A percentile compares a stretch with the other conserved stretches of the same genome.
Conservation (phyloP, 73 alveolate species). For the Stentor coeruleus region DNA sequence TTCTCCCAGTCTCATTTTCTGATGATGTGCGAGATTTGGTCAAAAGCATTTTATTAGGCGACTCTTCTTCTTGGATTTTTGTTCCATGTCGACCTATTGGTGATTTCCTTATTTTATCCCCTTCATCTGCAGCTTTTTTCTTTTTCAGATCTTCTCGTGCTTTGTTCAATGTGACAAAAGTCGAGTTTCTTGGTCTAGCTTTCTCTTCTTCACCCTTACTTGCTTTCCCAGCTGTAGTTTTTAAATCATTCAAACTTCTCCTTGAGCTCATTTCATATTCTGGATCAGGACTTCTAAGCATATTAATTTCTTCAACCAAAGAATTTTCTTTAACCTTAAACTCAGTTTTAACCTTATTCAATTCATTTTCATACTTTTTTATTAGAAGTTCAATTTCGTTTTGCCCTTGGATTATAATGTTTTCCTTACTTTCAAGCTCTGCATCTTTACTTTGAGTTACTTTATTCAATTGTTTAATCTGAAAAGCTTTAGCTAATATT, state of each 20-base stretch:
- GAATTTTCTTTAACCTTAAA: neutral
- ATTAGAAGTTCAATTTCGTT: conserved; percentile 49
- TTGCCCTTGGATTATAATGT: conserved; percentile 32
- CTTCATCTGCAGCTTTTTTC: neutral
- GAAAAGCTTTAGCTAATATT: neutral
- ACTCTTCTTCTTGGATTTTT: neutral
- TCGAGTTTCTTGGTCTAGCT: neutral
- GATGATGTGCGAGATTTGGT: neutral
- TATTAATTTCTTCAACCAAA: neutral
- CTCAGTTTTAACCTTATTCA: conserved; percentile 34
- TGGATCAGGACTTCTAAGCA: neutral
- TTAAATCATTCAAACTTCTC: neutral
- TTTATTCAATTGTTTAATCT: conserved; percentile 38
- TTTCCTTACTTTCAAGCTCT: conserved; percentile 29
- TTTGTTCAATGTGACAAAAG: neutral
- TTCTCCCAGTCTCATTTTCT: neutral
- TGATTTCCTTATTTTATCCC: neutral
- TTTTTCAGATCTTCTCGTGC: neutral
- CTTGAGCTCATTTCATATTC: neutral
- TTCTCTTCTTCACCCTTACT: neutral
- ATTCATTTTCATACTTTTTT: conserved; percentile 31
- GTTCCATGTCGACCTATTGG: neutral
- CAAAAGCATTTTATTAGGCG: neutral
- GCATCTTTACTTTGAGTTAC: conserved; percentile 39
- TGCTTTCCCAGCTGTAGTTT: neutral